Base-by-base conservation (phyloP, 73 alveolate genomes). In the Uronychia binucleata region DNA sequence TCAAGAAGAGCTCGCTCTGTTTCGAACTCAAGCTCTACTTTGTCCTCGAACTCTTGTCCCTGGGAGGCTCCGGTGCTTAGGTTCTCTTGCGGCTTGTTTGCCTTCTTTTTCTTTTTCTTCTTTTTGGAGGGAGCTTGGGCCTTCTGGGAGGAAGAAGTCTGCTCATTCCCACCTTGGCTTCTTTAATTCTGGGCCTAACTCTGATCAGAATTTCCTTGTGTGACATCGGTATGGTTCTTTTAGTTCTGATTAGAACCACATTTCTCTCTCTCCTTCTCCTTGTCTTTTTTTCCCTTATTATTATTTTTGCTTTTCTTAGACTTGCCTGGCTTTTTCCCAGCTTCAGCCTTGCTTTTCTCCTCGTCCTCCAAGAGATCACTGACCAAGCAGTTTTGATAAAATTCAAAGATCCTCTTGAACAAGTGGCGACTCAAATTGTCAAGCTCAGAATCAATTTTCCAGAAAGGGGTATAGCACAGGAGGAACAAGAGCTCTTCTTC, bases 401-500 rank as follows among this genome's bases (percentile, higher is more conserved):
- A 46, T 11, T 46, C 67, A 46, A 46, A 46, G 5, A 46, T 46
- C 67, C 19, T 11, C n/a, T 19, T 46, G 67, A 46, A 46, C n/a
- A 46, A 19, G 19, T 46, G 5, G 5, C 67, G 67, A 11, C 67
- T 19, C 67, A 46, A 46, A 11, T 46, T 46, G 67, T 46, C 67
- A 46, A 46, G 67, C 19, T 46, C 67, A 46, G 67, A 11, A 46
- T 46, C 19, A 19, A 19, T 19, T 46, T 19, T 46, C 67, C 67
- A 46, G 19, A 46, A 11, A 11, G 67, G 67, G 19, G 67, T 11
- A 19, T 11, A 46, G 19, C 67, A 46, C n/a, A 46, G 67, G 19
- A 46, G 67, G 67, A 46, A 46, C n/a, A 46, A 46, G 67, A 46
- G 67, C 67, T 46, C 67, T 19, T 46, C 67, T 46, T 46, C 67